A percentile compares a stretch with the other conserved stretches of the same genome.
Evolutionary conservation across 768 basidiomycete species (phyloP).

Genomic region (Tulasnella calospora): DNA sequence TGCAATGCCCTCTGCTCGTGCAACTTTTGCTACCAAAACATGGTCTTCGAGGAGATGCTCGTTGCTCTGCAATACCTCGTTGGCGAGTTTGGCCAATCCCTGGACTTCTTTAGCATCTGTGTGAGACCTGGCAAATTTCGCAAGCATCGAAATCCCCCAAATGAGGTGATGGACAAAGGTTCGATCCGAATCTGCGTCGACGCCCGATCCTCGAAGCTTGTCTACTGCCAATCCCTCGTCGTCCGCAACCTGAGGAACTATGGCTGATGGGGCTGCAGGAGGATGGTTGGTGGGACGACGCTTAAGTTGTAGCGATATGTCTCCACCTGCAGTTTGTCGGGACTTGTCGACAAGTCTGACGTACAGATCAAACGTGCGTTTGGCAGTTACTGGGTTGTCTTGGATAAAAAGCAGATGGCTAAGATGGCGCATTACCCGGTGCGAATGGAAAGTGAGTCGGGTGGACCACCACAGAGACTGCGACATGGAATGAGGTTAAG

Average conservation of each 20-base stretch:
- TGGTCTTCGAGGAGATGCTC: constrained; percentile 22
- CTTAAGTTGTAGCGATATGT: constrained; percentile 35
- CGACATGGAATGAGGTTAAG: neutral
- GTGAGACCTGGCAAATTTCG: constrained; percentile 39
- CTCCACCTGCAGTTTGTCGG: constrained; percentile 51
- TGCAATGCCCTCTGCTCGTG: constrained; percentile 54
- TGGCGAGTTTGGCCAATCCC: constrained; percentile 59
- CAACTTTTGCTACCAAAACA: constrained; percentile 33
- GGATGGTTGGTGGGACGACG: constrained; percentile 31
- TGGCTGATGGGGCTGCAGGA: constrained; percentile 27
- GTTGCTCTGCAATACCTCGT: constrained; percentile 33
- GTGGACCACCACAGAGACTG: constrained; percentile 94
- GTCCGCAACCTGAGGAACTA: constrained; percentile 21
- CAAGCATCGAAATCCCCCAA: constrained; percentile 73
- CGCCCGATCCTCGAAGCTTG: constrained; percentile 28
- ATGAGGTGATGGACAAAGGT: constrained; percentile 74
- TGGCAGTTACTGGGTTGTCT: constrained; percentile 58
- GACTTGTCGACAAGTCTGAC: constrained; percentile 80
- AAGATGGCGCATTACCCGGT: constrained; percentile 79
- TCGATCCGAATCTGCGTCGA: constrained; percentile 58
- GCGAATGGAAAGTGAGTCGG: constrained; percentile 88
- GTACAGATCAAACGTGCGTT: constrained; percentile 74
- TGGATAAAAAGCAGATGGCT: constrained; percentile 62
- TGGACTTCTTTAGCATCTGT: constrained; percentile 47
- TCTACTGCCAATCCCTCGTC: constrained; percentile 31